Evolutionary conservation across 495 filamentous ascomycete species (phyloP).

Genomic region (Cercophora scortea): DNA sequence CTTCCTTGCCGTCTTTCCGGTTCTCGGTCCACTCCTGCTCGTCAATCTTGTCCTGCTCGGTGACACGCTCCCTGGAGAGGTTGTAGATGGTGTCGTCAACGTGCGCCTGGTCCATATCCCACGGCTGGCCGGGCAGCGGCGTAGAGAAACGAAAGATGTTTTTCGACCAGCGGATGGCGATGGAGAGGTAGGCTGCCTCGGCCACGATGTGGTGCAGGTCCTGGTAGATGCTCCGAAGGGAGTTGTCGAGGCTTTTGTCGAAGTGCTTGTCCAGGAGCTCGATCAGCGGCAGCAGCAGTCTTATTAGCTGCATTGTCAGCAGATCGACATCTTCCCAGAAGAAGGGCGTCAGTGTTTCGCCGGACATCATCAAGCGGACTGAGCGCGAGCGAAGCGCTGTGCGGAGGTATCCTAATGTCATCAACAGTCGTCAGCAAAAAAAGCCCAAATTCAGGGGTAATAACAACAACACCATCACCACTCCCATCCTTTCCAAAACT

Average conservation of each 20-base stretch:
- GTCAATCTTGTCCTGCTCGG: slow-evolving; percentile 7
- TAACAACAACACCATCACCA: too few species aligned
- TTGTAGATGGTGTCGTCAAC: slow-evolving; percentile 26
- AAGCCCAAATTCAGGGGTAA: not conserved
- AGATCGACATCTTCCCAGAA: slow-evolving; percentile 37
- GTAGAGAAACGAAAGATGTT: slow-evolving; percentile 37
- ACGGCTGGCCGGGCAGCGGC: slow-evolving; percentile 29
- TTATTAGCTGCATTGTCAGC: slow-evolving; percentile 29
- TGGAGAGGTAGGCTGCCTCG: slow-evolving; percentile 33
- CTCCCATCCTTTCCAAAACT: too few species aligned
- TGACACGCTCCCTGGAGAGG: slow-evolving; percentile 16
- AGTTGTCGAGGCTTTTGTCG: not conserved
- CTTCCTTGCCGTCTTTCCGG: not conserved
- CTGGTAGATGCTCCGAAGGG: slow-evolving; percentile 27
- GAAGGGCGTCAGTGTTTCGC: slow-evolving; percentile 20
- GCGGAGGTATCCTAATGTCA: slow-evolving; percentile 31
- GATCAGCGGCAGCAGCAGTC: slow-evolving; percentile 34
- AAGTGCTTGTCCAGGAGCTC: slow-evolving; percentile 25
- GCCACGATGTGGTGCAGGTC: slow-evolving; percentile 38
- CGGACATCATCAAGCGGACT: slow-evolving; percentile 18
- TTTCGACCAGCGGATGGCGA: slow-evolving; percentile 35
- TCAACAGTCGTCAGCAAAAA: not conserved
- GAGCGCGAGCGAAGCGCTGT: slow-evolving; percentile 26
- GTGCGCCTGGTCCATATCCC: slow-evolving; percentile 28
- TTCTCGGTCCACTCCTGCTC: not conserved